phyloP scores from a whole-genome alignment of 2,329 filamentous ascomycete genomes.

The Pyrenophora seminiperda region DNA sequence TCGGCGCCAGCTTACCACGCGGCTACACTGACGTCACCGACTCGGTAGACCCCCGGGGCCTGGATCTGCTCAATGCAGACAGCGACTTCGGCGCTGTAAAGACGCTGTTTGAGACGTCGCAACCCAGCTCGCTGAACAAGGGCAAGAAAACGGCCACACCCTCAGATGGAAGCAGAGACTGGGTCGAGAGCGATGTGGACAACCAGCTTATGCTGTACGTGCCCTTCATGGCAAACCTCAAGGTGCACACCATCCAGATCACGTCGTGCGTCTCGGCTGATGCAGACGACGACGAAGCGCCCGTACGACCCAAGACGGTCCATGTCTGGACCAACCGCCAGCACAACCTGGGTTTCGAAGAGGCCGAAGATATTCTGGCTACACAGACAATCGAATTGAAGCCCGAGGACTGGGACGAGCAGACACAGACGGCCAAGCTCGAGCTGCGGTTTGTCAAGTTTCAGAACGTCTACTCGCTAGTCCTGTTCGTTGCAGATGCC shows the following conservation, averaged over 20 bases:
- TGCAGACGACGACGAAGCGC: constrained; percentile 70
- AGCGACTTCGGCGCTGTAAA: constrained; percentile 74
- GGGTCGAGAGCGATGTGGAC: constrained; percentile 95
- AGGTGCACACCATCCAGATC: constrained; percentile 85
- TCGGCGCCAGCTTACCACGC: constrained; percentile 74
- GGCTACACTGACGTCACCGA: constrained; percentile 84
- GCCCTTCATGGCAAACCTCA: constrained; percentile 85
- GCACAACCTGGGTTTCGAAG: constrained; percentile 91
- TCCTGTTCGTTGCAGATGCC: constrained; percentile 82
- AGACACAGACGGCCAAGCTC: constrained; percentile 57
- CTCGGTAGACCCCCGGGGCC: constrained; percentile 75
- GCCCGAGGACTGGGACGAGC: constrained; percentile 72
- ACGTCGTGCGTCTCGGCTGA: constrained; percentile 74
- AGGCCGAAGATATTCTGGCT: constrained; percentile 83
- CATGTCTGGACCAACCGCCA: constrained; percentile 87
- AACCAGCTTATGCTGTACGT: constrained; percentile 94
- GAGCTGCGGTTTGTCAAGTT: constrained; percentile 93
- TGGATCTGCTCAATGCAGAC: constrained; percentile 88
- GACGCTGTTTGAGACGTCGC: constrained; percentile 71
- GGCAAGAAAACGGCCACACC: constrained; percentile 62
- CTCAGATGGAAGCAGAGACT: constrained; percentile 67
- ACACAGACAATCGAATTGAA: constrained; percentile 80
- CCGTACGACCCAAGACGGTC: constrained; percentile 80
- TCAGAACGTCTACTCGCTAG: constrained; percentile 85
- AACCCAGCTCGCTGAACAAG: constrained; percentile 65